Conservation (phyloP, 2,329 filamentous ascomycete species). For the Hymenoscyphus infarciens region DNA sequence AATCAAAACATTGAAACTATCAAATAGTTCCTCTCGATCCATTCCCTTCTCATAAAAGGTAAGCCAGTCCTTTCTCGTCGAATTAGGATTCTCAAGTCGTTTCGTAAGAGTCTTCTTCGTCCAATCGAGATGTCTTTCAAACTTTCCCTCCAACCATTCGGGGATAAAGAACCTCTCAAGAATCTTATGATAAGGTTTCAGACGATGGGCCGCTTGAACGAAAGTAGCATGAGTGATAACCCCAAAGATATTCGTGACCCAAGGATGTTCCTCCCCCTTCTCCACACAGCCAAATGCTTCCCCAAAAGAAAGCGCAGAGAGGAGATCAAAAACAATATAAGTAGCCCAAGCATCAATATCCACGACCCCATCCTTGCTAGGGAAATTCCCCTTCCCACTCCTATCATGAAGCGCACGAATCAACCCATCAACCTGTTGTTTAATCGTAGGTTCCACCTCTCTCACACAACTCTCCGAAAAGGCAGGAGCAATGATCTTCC, state of each 20-base stretch:
- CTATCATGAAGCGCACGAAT: neutral
- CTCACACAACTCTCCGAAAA: neutral
- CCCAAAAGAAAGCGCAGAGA: neutral
- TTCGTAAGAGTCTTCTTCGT: neutral
- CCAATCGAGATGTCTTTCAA: neutral
- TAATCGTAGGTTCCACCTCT: neutral
- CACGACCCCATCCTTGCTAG: neutral
- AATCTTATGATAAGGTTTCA: neutral
- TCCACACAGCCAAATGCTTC: neutral
- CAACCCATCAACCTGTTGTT: neutral
- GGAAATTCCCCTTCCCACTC: neutral
- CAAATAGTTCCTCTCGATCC: conserved; percentile 12
- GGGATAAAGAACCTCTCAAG: neutral
- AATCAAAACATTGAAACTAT: conserved; percentile 16
- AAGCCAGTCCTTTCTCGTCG: neutral
- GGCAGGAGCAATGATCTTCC: neutral
- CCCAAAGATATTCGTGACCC: neutral
- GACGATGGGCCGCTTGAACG: neutral
- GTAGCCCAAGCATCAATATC: conserved; percentile 3
- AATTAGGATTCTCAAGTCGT: neutral
- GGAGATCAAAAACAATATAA: neutral
- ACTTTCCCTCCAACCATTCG: neutral
- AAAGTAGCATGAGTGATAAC: conserved; percentile 2
- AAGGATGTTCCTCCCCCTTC: neutral
- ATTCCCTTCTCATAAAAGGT: conserved; percentile 7